Evolutionary conservation across 345 rosid genomes (phyloP).

Genomic region (Eucalyptus cloeziana): DNA sequence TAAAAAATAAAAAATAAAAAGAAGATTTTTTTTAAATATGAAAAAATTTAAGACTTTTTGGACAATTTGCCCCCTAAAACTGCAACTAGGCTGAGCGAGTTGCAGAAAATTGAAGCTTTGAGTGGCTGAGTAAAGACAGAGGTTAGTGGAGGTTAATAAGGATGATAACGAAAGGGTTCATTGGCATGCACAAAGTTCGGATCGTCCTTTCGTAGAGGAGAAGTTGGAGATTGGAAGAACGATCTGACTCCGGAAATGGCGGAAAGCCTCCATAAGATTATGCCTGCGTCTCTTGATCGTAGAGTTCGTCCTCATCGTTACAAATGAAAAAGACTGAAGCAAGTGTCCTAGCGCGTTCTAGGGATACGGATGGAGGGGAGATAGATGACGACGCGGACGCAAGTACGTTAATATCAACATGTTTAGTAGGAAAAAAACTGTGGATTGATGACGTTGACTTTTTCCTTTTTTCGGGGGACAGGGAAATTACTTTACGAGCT

Average conservation of each 20-base stretch:
- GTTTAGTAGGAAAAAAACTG: neutral
- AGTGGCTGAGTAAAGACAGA: neutral
- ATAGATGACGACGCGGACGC: neutral
- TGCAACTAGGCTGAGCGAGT: neutral
- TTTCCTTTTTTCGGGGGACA: neutral
- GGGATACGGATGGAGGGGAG: neutral
- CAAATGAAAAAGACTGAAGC: neutral
- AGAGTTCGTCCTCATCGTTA: neutral
- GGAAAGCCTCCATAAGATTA: neutral
- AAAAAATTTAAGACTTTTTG: too few species aligned
- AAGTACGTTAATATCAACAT: neutral
- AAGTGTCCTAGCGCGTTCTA: neutral
- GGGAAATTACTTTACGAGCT: neutral
- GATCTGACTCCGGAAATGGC: neutral
- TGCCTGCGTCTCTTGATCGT: neutral
- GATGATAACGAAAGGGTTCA: neutral
- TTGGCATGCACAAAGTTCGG: neutral
- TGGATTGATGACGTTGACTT: neutral
- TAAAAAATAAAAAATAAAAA: fast-evolving
- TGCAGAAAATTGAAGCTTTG: neutral
- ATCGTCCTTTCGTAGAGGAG: neutral
- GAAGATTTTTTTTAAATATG: too few species aligned
- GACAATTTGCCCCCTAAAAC: too few species aligned
- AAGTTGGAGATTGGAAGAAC: neutral
- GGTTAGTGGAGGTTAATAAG: neutral